Evolutionary conservation across 169 alveolate genomes (phyloP), one percentile per base, ranked within the genome.

Genomic region (Cryptosporidium sp.): DNA sequence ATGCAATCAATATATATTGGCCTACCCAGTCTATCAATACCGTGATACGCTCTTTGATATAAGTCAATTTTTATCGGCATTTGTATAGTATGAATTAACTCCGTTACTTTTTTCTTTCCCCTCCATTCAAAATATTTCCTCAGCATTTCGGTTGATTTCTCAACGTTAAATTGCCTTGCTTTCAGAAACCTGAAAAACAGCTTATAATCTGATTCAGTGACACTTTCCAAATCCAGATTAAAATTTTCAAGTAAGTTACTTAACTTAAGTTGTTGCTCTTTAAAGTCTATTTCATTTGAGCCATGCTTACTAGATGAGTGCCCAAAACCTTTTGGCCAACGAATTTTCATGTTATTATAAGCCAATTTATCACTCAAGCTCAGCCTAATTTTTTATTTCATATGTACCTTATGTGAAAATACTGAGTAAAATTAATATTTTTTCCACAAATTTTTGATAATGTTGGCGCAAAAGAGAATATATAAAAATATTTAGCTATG

Each of bases 1-100:
- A 93, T 93, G 41, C 95, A 87, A 70, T 93, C 95, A 21, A 93
- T 92, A 55, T 93, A 92, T 18, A 93, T 93, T n/a, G 95, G 95
- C 31, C 95, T 85, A 6, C 91, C 91, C 31, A 92, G 55, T 21
- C 70, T 91, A 80, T 93, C 95, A 35, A 86, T 74, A 3, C 95
- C 95, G 62, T 93, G 94, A 85, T 86, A 93, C 1, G 92, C 95
- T 89, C 93, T 94, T 18, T 93, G 94, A 62, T 85, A 91, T n/a
- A 93, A 85, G 74, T 71, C 71, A 12, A 45, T 26, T 69, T 61
- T 92, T 43, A 65, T 65, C 31, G 71, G 69, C 59, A 50, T n/a
- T 69, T 35, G 70, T 5, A 1, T 18, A 33, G 21, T 43, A 18
- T 73, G 48, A 16, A 93, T 62, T 29, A 93, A 43, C 23, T 52